Percentiles rank a stretch among this genome's conserved stretches.
Conservation (phyloP, 2,329 filamentous ascomycete species). For the Geoglossum cookeanum region DNA sequence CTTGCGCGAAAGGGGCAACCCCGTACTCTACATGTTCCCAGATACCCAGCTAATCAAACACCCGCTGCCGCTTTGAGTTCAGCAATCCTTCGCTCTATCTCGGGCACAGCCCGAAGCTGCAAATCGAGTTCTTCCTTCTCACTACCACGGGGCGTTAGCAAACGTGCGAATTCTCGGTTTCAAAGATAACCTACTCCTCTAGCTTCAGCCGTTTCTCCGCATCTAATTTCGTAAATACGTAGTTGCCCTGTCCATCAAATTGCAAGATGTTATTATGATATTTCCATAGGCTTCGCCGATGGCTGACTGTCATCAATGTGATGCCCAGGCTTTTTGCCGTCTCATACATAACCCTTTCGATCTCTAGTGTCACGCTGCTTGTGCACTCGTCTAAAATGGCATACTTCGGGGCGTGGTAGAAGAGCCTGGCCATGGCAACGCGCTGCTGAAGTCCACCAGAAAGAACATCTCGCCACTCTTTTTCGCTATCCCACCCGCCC, state of each 20-base stretch:
- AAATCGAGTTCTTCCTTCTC: conserved; percentile 90
- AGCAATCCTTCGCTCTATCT: conserved; percentile 65
- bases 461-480: conserved; percentile 89
- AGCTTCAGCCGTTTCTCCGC: conserved; percentile 67
- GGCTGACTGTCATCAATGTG: conserved; percentile 91
- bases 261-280: conserved; percentile 90
- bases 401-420: conserved; percentile 83
- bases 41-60: neutral
- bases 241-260: conserved; percentile 87
- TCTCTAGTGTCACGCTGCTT: conserved; percentile 81
- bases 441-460: conserved; percentile 88
- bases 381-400: conserved; percentile 97
- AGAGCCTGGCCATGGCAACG: conserved; percentile 86
- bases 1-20: neutral
- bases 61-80: conserved; percentile 39
- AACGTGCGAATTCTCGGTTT: conserved; percentile 8
- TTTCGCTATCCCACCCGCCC: conserved; percentile 77
- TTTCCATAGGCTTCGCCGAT: conserved; percentile 83
- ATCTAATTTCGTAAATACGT: conserved; percentile 76
- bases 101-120: conserved; percentile 65
- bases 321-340: conserved; percentile 81
- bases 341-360: conserved; percentile 93
- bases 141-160: conserved; percentile 17
- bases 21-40: neutral
- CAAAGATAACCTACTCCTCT: conserved; percentile 45